Evolutionary conservation across 306 rosid species (phyloP), one percentile per base, ranked within the genome.

Genomic region (Trichosanthes truncata): DNA sequence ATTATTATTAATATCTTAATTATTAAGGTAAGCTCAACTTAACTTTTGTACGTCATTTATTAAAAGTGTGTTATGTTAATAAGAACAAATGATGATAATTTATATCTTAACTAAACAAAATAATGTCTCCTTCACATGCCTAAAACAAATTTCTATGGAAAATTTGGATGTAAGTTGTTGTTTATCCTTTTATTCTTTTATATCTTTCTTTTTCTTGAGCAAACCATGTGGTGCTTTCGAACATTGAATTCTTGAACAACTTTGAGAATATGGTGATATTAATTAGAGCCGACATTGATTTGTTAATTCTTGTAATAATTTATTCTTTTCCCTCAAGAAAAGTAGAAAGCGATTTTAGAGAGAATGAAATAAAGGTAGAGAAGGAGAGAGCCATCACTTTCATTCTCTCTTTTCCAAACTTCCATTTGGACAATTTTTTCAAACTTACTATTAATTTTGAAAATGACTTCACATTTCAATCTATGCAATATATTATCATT

Each of bases 391-490:
- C 76, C 56, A 71, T 71, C 76, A 5, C 76, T 43, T 3, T 69
- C 76, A 41, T 12, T 41, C 33, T n/a, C 51, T 20, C 73, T 66
- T 65, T 66, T 38, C 74, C 51, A 40, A 36, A 38, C 25, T 38
- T 5, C 74, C 52, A 40, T 38, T 67, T 43, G 4, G 20, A 68
- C 75, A 10, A 40, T 43, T 43, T 69, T 71, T 71, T 43, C 76
- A 71, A 71, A 71, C 76, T 23, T 71, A 71, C 76, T 25, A 71
- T 45, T 71, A 43, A 71, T 23, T 71, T 71, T 43, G 76, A 71
- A 71, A 43, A 71, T 71, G 76, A 71, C 76, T 43, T 71, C 53
- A 71, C 76, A 45, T 23, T 71, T 23, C 55, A 71, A 71, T 71
- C 76, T 40, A 68, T n/a, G 13, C 12, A 61, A 61, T 23, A 63